These are phyloP conservation scores for Colletotrichum scovillei DNA, from an alignment of 2,329 filamentous ascomycete genomes.

Conservation along the genomic window DNA sequence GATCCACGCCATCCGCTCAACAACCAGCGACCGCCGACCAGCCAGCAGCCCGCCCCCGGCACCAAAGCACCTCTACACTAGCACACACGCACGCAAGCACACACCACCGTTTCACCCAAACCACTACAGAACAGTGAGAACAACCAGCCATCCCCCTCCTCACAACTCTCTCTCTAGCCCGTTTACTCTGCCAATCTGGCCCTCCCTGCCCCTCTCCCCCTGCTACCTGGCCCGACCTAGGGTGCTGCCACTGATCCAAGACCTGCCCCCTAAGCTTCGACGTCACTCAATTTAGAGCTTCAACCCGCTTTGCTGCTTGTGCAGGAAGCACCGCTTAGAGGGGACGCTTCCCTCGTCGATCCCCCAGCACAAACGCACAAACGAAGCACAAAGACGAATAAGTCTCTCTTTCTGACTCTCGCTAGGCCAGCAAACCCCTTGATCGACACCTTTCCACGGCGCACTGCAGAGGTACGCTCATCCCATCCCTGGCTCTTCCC, in stretches of 20 bases:
- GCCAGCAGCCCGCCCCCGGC: not conserved
- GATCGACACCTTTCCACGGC: slow-evolving; percentile 32
- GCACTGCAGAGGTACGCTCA: slow-evolving; percentile 28
- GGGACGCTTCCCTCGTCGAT: slow-evolving; percentile 24
- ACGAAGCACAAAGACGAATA: slow-evolving; percentile 21
- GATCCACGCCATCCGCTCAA: not conserved
- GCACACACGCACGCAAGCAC: not conserved
- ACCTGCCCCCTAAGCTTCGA: slow-evolving; percentile 11
- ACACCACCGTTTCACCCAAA: slow-evolving; percentile 26
- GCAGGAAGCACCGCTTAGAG: slow-evolving; percentile 23
- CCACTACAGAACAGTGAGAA: slow-evolving; percentile 7
- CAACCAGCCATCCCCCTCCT: slow-evolving; percentile 1
- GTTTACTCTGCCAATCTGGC: slow-evolving; percentile 2
- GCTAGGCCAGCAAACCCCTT: slow-evolving; percentile 34
- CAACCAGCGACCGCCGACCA: not conserved
- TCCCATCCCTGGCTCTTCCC: slow-evolving; percentile 30
- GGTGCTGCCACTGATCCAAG: not conserved
- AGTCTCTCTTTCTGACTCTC: slow-evolving; percentile 24
- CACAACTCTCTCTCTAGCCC: slow-evolving; percentile 18
- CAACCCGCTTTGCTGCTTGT: slow-evolving; percentile 23
- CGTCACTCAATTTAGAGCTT: slow-evolving; percentile 34
- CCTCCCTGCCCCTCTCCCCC: not conserved
- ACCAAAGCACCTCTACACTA: not conserved
- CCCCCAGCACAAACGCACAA: slow-evolving; percentile 25
- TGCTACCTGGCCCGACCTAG: not conserved